These are phyloP conservation scores for Paraglomus occultum DNA, from an alignment of 192 early-diverging fungal genomes.

Conservation along the genomic window DNA sequence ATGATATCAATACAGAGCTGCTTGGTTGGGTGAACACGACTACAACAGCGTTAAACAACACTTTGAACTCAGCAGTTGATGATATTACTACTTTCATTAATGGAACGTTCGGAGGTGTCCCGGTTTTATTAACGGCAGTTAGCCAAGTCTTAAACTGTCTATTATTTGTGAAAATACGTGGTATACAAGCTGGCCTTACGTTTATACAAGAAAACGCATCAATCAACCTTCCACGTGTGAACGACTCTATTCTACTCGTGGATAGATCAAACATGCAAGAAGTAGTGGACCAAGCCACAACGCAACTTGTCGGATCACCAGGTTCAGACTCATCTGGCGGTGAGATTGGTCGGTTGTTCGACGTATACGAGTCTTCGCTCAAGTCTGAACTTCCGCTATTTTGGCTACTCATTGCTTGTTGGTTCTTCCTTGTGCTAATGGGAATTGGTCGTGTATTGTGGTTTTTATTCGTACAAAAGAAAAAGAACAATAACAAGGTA, in stretches of 20 bases:
- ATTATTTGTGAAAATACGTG: conserved; percentile 13
- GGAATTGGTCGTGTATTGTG: conserved; percentile 18
- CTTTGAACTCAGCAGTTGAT: conserved; percentile 22
- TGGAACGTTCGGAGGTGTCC: conserved; percentile 1
- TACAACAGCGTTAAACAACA: conserved; percentile 13
- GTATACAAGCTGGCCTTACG: conserved; percentile 6
- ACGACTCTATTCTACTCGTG: background rate
- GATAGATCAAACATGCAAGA: background rate
- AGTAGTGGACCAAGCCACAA: conserved; percentile 2
- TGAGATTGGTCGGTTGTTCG: conserved; percentile 26
- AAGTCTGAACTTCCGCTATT: conserved; percentile 6
- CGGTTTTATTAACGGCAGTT: background rate
- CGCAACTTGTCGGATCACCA: background rate
- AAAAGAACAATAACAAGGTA: background rate
- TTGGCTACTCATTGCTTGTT: conserved; percentile 1
- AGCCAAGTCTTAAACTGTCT: conserved; percentile 17
- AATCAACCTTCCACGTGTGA: conserved; percentile 23
- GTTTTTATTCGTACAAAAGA: conserved; percentile 1
- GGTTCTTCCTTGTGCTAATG: conserved; percentile 10
- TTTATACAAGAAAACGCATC: conserved; percentile 22
- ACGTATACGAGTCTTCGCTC: conserved; percentile 8
- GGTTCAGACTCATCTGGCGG: background rate
- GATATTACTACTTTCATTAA: conserved; percentile 12
- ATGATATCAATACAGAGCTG: conserved; percentile 11
- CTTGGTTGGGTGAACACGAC: conserved; percentile 22